phyloP scores from a whole-genome alignment of 2,329 filamentous ascomycete species.

The Grosmannia huntii region DNA sequence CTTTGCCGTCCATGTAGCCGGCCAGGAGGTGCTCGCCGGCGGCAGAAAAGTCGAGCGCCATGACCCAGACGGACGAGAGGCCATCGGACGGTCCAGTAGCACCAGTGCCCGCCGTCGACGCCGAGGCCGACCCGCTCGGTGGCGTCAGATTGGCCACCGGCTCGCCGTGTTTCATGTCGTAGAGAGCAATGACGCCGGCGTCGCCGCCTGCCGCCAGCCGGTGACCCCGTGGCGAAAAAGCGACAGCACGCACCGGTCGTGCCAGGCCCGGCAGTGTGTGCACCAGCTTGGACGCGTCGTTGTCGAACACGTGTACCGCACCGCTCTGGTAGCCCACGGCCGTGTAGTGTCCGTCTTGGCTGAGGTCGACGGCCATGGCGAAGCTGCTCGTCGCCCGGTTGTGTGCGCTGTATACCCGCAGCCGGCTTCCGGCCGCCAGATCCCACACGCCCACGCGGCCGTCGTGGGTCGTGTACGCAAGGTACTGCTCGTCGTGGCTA shows the following conservation, averaged over 20 bases:
- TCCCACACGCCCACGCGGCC: constrained; percentile 88
- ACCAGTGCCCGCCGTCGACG: constrained; percentile 7
- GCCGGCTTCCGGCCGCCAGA: constrained; percentile 35
- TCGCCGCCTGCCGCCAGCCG: constrained; percentile 85
- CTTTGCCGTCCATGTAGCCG: constrained; percentile 83
- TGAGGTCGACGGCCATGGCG: constrained; percentile 75
- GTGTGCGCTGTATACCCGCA: constrained; percentile 55
- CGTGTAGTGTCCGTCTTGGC: constrained; percentile 67
- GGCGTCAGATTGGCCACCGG: constrained; percentile 66
- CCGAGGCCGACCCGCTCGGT: constrained; percentile 13
- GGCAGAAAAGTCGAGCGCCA: constrained; percentile 82
- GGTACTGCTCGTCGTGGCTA: constrained; percentile 68
- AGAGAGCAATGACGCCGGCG: constrained; percentile 75
- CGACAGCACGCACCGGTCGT: constrained; percentile 71
- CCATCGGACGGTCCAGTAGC: constrained; percentile 17
- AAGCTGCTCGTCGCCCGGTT: constrained; percentile 54
- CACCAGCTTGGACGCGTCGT: constrained; percentile 69
- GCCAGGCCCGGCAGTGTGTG: constrained; percentile 80
- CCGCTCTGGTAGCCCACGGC: constrained; percentile 91
- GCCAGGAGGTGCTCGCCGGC: constrained; percentile 86
- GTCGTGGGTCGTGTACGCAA: constrained; percentile 80
- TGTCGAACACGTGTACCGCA: constrained; percentile 88
- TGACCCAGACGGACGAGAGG: constrained; percentile 75
- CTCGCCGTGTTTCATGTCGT: constrained; percentile 85
- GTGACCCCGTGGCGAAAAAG: constrained; percentile 77